These are phyloP conservation scores for Neodidymelliopsis sp. DNA, from an alignment of 2,329 filamentous ascomycete species.

Conservation along the genomic window DNA sequence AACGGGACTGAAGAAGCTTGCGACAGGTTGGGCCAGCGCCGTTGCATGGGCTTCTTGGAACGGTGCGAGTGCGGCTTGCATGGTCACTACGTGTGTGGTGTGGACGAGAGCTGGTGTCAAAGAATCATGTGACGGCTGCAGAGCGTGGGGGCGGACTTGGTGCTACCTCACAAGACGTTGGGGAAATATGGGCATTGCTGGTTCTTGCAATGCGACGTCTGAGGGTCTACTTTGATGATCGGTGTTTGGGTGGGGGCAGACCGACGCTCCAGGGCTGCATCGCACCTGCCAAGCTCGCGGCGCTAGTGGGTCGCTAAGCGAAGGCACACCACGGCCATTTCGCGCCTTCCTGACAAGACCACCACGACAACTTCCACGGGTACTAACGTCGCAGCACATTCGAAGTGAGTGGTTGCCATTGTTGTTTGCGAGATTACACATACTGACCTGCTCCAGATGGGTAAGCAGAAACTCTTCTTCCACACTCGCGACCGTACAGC, in stretches of 20 bases:
- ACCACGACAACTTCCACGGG: constrained; percentile 45
- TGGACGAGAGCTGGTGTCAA: not conserved
- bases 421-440: not conserved
- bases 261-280: constrained; percentile 13
- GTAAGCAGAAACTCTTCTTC: constrained; percentile 58
- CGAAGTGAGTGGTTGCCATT: constrained; percentile 56
- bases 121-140: constrained; percentile 6
- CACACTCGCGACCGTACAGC: constrained; percentile 32
- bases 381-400: constrained; percentile 59
- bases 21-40: constrained; percentile 75
- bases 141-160: constrained; percentile 7
- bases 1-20: constrained; percentile 76
- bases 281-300: constrained; percentile 8
- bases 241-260: constrained; percentile 5
- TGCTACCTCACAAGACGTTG: constrained; percentile 9
- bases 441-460: constrained; percentile 62
- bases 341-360: constrained; percentile 24
- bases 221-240: constrained; percentile 2
- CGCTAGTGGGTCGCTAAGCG: constrained; percentile 4
- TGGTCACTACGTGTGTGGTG: constrained; percentile 45
- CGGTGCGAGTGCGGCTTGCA: constrained; percentile 77
- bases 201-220: constrained; percentile 2
- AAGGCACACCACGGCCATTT: too few species aligned
- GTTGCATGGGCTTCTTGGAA: constrained; percentile 73
- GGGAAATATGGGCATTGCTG: constrained; percentile 11